Conservation (phyloP, 768 basidiomycete genomes). For the Boletus pseudo-olivaceus region DNA sequence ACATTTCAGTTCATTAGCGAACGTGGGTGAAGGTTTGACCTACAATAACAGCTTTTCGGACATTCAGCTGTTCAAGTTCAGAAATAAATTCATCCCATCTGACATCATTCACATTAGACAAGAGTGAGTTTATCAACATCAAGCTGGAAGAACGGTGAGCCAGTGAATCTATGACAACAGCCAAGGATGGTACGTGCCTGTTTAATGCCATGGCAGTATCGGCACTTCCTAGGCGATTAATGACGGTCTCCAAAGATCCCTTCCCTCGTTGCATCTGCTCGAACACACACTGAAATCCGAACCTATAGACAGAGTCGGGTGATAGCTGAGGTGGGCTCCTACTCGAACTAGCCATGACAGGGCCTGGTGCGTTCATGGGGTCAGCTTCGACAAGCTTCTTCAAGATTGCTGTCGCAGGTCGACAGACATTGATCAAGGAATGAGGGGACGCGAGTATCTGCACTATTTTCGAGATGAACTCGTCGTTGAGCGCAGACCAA, state of each 20-base stretch:
- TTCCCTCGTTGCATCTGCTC: slow-evolving; percentile 75
- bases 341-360: slow-evolving; percentile 58
- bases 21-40: slow-evolving; percentile 28
- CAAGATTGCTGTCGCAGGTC: slow-evolving; percentile 86
- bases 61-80: slow-evolving; percentile 71
- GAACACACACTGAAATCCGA: slow-evolving; percentile 81
- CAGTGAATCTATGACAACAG: background rate
- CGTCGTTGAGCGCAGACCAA: slow-evolving; percentile 68
- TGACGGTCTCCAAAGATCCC: slow-evolving; percentile 76
- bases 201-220: slow-evolving; percentile 84
- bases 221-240: slow-evolving; percentile 70
- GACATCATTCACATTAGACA: slow-evolving; percentile 73
- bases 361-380: slow-evolving; percentile 61
- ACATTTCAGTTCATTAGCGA: slow-evolving; percentile 8
- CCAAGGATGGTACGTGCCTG: slow-evolving; percentile 45
- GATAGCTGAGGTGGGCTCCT: slow-evolving; percentile 47
- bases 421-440: slow-evolving; percentile 84
- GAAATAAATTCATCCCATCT: slow-evolving; percentile 78
- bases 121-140: slow-evolving; percentile 85
- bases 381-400: slow-evolving; percentile 89
- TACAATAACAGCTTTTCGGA: slow-evolving; percentile 79
- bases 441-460: slow-evolving; percentile 71
- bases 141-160: slow-evolving; percentile 47
- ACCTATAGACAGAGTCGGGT: slow-evolving; percentile 73
- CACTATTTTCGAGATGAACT: slow-evolving; percentile 76